These are phyloP conservation scores for Teunomyces funiuensis DNA, from an alignment of 805 yeast genomes.

Conservation along the genomic window DNA sequence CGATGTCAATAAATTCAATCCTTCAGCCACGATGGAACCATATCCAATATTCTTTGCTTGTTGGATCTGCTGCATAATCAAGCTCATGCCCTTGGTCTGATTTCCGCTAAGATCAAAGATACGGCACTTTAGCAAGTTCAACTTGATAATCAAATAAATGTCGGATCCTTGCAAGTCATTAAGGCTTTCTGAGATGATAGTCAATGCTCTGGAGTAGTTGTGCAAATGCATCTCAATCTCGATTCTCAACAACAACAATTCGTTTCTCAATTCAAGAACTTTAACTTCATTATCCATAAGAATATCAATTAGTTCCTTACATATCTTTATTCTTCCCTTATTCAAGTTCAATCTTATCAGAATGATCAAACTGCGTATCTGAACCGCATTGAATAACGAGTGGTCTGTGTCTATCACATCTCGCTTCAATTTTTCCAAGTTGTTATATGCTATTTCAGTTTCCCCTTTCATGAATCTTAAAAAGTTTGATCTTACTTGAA, in stretches of 20 bases:
- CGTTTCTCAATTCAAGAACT: slow-evolving; percentile 31
- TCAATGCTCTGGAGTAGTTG: slow-evolving; percentile 30
- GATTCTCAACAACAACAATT: slow-evolving; percentile 24
- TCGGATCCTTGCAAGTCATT: slow-evolving; percentile 20
- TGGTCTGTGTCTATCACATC: slow-evolving; percentile 25
- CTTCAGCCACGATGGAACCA: slow-evolving; percentile 44
- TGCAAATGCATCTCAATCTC: slow-evolving; percentile 32
- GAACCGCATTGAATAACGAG: slow-evolving; percentile 42
- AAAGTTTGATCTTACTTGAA: slow-evolving; percentile 41
- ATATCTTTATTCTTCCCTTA: slow-evolving; percentile 36
- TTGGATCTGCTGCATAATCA: slow-evolving; percentile 49
- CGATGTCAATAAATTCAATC: slow-evolving; percentile 45
- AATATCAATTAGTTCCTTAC: slow-evolving; percentile 33
- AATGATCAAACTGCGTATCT: slow-evolving; percentile 40
- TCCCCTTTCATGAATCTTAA: slow-evolving; percentile 37
- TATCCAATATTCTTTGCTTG: slow-evolving; percentile 49
- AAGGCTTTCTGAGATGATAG: slow-evolving; percentile 17
- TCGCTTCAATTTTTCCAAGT: slow-evolving; percentile 31
- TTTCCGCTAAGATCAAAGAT: slow-evolving; percentile 43
- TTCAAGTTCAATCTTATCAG: slow-evolving; percentile 35
- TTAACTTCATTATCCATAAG: slow-evolving; percentile 28
- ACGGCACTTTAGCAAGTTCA: slow-evolving; percentile 47
- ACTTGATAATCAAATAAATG: slow-evolving; percentile 44
- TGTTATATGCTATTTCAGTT: slow-evolving; percentile 36
- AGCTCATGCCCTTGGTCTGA: slow-evolving; percentile 51